These are phyloP conservation scores for Zasmidium citrigriseum DNA, from an alignment of 2,329 filamentous ascomycete genomes.

Conservation along the genomic window DNA sequence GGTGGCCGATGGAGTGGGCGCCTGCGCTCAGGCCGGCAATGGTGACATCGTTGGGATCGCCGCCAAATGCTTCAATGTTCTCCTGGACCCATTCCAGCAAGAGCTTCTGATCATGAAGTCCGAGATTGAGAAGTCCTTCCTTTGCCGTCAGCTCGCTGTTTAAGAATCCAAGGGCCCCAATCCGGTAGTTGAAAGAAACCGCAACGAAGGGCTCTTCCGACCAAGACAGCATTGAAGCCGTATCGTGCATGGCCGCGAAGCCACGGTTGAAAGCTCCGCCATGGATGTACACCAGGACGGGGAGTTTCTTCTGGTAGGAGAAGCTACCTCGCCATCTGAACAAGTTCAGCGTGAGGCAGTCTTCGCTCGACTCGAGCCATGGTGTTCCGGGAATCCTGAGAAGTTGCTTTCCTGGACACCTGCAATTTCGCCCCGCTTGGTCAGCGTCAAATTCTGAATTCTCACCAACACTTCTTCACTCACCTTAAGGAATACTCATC, in stretches of 20 bases:
- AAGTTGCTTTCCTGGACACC: constrained; percentile 31
- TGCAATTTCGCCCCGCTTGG: neutral
- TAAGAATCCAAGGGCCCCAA: constrained; percentile 69
- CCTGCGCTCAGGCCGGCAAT: constrained; percentile 55
- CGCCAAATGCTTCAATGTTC: constrained; percentile 43
- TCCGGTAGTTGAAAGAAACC: constrained; percentile 62
- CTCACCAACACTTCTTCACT: constrained; percentile 25
- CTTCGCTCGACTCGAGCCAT: constrained; percentile 42
- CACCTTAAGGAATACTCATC: constrained; percentile 28
- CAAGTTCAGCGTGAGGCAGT: constrained; percentile 63
- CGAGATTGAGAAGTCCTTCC: constrained; percentile 52
- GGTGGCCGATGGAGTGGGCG: constrained; percentile 68
- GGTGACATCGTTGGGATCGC: constrained; percentile 31
- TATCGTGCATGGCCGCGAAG: constrained; percentile 58
- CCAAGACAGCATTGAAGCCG: constrained; percentile 55
- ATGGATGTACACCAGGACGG: constrained; percentile 62
- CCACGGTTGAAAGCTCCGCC: constrained; percentile 58
- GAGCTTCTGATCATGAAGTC: constrained; percentile 43
- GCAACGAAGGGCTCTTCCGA: constrained; percentile 51
- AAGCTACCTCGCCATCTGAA: constrained; percentile 45
- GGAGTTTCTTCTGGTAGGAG: constrained; percentile 47
- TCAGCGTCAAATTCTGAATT: neutral
- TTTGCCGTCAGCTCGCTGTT: constrained; percentile 54
- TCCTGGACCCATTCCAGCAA: constrained; percentile 44
- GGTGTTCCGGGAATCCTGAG: constrained; percentile 24